Evolutionary conservation across 2,329 filamentous ascomycete species (phyloP), one percentile per base, ranked within the genome.

Genomic region (Acephala macrosclerotiorum): DNA sequence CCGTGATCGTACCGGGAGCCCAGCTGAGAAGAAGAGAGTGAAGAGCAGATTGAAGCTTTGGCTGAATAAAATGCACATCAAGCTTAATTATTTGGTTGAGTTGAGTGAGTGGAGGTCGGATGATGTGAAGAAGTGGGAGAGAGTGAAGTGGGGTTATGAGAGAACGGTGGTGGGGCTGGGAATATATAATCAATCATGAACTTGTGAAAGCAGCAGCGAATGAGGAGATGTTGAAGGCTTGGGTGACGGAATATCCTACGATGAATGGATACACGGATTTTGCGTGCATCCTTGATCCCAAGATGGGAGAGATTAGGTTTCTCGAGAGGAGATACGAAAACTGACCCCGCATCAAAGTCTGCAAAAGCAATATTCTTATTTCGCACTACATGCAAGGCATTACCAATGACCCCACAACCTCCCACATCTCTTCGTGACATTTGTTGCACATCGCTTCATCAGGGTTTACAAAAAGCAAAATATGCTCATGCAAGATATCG

Each of bases 1-100:
- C 71, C 83, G 86, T 72, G 85, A 89, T 64, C 71, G 75, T 29
- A 56, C 2, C 12, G 45, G 45, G 75, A 76, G 16, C 76, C 88
- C 26, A 72, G 77, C 14, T 87, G 83, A 81, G 70, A 81, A 11
- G 66, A 72, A 45, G 66, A 71, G 58, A 69, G 68, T 55, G 49
- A 40, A 40, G 36, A 40, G 36, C 9, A 47, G 20, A 8, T 47
- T 47, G 4, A 47, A 47, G 42, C 18, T 14, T 14, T 3, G 18
- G 18, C 20, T 47, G 18, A 4, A 47, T n/a, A 47, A 2, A n/a
- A 47, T n/a, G 12, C 3, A n/a, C 7, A n/a, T 20, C 4, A 20
- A 3, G 16, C 18, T 47, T 7, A n/a, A 47, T 22, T 14, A 9
- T 20, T 14, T 22, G 42, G 3, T 47, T 22, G 42, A 47, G 16